These are phyloP conservation scores for Helminthosporium solani DNA, from an alignment of 2,329 filamentous ascomycete genomes.

Conservation along the genomic window DNA sequence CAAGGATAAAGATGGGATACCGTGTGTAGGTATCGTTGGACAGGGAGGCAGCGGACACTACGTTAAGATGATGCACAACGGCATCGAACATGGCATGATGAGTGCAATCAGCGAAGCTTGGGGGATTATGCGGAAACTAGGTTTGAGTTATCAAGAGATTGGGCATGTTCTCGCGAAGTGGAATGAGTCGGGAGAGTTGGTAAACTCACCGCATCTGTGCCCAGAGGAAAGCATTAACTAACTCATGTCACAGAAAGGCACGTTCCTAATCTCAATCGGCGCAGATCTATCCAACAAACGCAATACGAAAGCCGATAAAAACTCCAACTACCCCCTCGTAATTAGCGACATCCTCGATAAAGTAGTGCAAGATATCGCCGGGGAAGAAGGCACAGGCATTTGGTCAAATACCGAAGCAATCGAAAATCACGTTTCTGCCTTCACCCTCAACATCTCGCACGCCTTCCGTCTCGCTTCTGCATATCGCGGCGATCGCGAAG, in stretches of 20 bases:
- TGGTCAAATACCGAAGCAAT: conserved; percentile 67
- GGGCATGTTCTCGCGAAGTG: conserved; percentile 60
- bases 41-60: conserved; percentile 67
- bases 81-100: conserved; percentile 73
- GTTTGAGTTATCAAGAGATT: conserved; percentile 61
- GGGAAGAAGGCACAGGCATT: conserved; percentile 65
- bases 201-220: conserved; percentile 20
- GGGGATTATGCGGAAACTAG: conserved; percentile 61
- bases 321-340: conserved; percentile 47
- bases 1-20: conserved; percentile 59
- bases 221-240: not conserved
- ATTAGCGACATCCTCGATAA: conserved; percentile 66
- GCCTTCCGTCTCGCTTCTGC: conserved; percentile 64
- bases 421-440: conserved; percentile 61
- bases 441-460: conserved; percentile 64
- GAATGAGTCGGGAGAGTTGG: conserved; percentile 60
- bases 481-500: conserved; percentile 57
- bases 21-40: conserved; percentile 63
- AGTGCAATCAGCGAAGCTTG: conserved; percentile 65
- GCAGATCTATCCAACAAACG: conserved; percentile 60
- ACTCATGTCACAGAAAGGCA: conserved; percentile 45
- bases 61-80: conserved; percentile 76
- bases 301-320: conserved; percentile 23
- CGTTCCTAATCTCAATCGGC: conserved; percentile 64
- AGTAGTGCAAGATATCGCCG: conserved; percentile 68